Conservation (phyloP, 768 basidiomycete genomes). For the Psilocybe subaeruginosa region DNA sequence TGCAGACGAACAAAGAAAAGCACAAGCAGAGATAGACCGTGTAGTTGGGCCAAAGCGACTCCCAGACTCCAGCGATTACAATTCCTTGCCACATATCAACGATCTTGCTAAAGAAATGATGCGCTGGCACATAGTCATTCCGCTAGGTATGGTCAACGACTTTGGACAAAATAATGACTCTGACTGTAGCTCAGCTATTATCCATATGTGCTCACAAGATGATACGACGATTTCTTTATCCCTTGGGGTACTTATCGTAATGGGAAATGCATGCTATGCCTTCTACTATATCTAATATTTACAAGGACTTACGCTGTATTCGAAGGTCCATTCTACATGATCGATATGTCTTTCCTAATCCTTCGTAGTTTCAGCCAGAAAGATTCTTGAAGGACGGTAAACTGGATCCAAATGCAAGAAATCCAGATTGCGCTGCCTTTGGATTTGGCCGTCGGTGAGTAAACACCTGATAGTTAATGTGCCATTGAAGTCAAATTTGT, state of each 20-base stretch:
- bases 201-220: constrained; percentile 28
- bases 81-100: constrained; percentile 25
- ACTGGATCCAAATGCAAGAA: constrained; percentile 22
- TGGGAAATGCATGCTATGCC: constrained; percentile 31
- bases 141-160: constrained; percentile 13
- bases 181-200: constrained; percentile 14
- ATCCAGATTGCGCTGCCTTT: constrained; percentile 30
- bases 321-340: constrained; percentile 35
- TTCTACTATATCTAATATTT: background rate
- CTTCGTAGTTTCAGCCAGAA: constrained; percentile 33
- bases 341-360: constrained; percentile 37
- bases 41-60: constrained; percentile 26
- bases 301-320: background rate
- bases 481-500: background rate
- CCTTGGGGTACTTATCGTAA: constrained; percentile 32
- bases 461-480: too few relatives aligned
- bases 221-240: constrained; percentile 33
- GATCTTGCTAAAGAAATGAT: constrained; percentile 20
- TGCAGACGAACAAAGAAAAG: constrained; percentile 27
- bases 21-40: constrained; percentile 28
- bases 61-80: constrained; percentile 27
- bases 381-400: constrained; percentile 29
- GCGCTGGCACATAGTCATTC: constrained; percentile 21
- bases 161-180: background rate
- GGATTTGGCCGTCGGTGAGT: constrained; percentile 37